Evolutionary conservation across 352 stramenopile species (phyloP), one percentile per base, ranked within the genome.

Genomic region (Bremia lactucae): DNA sequence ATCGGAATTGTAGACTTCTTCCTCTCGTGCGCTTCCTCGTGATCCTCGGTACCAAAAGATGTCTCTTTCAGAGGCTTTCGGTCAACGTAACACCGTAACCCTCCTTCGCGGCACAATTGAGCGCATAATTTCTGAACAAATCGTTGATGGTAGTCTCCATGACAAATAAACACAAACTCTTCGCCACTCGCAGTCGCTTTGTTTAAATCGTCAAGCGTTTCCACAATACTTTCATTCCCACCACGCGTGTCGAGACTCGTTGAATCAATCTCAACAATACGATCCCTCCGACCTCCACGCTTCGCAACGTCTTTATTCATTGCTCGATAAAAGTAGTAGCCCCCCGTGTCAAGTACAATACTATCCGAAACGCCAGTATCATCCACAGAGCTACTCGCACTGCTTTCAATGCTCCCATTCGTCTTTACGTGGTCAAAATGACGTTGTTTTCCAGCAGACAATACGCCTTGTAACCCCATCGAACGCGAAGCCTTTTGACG

Each of bases 161-260:
- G 76, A n/a, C 65, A 78, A 24, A 92, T 87, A 38, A 89, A 92
- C 3, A 91, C 74, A 40, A 87, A 91, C 31, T 86, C 72, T 29
- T 83, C 63, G 1, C 76, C 74, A 6, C 62, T 68, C 1, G 71
- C 65, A 10, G 72, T 71, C 5, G 68, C 63, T 1, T 56, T 67
- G 38, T 65, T 69, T 1, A 81, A 38, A 28, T 83, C 68, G 20
- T 82, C 47, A 21, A 73, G 69, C 3, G 67, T 62, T 42, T 83
- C 75, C 9, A 87, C 48, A 16, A 87, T 75, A 33, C 62, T 82
- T 6, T 79, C 72, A 26, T 42, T 67, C 6, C 44, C 48, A n/a
- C 38, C 43, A 0, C 44, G 52, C 4, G 49, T 50, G 11, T 63
- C 40, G 2, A 42, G 7, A 11, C 39, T 34, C 18, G 52, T 61